Evolutionary conservation across 441 rosid genomes (phyloP).

Genomic region (Eutrema salsugineum): DNA sequence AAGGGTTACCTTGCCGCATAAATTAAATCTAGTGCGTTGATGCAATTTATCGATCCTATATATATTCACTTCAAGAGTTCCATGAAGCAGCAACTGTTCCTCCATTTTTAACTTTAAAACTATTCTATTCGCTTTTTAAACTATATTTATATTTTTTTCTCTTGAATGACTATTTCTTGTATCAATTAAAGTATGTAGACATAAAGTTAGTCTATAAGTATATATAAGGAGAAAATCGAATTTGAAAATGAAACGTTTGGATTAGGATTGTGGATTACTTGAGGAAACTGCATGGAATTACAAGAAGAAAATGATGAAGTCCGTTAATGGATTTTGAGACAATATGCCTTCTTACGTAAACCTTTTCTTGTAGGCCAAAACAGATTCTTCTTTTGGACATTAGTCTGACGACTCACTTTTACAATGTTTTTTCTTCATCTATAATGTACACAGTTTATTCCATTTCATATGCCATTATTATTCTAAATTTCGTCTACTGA

Average conservation of each 20-base stretch:
- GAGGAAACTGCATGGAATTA: conserved; percentile 17
- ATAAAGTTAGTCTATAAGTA: not conserved
- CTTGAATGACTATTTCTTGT: too few relatives aligned
- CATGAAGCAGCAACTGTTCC: conserved; percentile 51
- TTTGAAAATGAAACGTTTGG: conserved; percentile 18
- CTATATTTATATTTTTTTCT: too few relatives aligned
- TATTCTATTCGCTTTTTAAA: not conserved
- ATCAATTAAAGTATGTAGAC: not conserved
- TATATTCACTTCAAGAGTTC: conserved; percentile 45
- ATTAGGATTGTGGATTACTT: conserved; percentile 26
- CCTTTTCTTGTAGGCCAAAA: conserved; percentile 28
- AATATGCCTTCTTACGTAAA: not conserved
- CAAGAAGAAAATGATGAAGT: conserved; percentile 22
- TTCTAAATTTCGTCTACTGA: not conserved
- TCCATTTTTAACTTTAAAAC: conserved; percentile 27
- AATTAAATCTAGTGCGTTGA: conserved; percentile 32
- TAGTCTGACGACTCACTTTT: not conserved
- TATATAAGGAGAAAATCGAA: conserved; percentile 22
- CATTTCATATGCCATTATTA: not conserved
- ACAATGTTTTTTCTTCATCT: conserved; percentile 7
- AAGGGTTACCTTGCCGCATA: conserved; percentile 34
- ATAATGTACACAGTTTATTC: not conserved
- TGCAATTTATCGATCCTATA: conserved; percentile 36
- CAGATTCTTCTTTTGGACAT: not conserved
- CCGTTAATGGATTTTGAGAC: conserved; percentile 2